Conservation (phyloP, 2,329 filamentous ascomycete species). For the Penicillium oxalicum region DNA sequence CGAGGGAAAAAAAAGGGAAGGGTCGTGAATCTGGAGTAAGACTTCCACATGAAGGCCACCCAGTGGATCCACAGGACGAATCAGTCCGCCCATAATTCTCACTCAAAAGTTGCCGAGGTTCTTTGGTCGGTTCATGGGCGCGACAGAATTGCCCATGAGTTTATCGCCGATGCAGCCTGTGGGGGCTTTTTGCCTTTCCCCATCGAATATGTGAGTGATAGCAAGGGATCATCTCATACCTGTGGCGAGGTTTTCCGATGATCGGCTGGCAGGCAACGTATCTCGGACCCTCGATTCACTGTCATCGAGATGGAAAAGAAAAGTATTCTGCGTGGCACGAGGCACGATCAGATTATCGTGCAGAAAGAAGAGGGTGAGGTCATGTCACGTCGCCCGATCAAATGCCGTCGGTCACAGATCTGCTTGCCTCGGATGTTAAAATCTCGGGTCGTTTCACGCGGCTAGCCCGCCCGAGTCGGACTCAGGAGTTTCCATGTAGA, state of each 20-base stretch:
- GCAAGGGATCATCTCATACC: not conserved
- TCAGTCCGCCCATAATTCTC: constrained; percentile 17
- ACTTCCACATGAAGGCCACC: constrained; percentile 26
- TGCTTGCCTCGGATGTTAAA: constrained; percentile 21
- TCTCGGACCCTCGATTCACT: too few relatives aligned
- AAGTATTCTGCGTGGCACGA: too few relatives aligned
- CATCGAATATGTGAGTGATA: not conserved
- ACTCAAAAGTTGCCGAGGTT: constrained; percentile 27
- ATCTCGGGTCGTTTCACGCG: constrained; percentile 7
- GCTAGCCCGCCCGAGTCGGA: constrained; percentile 2
- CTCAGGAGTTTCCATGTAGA: not conserved
- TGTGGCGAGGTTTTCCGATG: constrained; percentile 6
- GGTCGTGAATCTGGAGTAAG: constrained; percentile 15
- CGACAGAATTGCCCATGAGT: not conserved
- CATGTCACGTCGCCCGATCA: constrained; percentile 10
- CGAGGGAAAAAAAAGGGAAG: constrained; percentile 2
- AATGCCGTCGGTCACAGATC: constrained; percentile 14
- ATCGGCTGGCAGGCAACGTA: not conserved
- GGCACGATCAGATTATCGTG: not conserved
- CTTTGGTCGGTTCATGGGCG: constrained; percentile 6
- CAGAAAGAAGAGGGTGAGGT: constrained; percentile 1
- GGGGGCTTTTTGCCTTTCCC: not conserved
- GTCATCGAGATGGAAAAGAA: too few relatives aligned
- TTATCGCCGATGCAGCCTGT: not conserved
- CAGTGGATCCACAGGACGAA: constrained; percentile 28